These are phyloP conservation scores for Eragrostis curvula DNA, from an alignment of 176 grass and related monocot species.

Conservation along the genomic window DNA sequence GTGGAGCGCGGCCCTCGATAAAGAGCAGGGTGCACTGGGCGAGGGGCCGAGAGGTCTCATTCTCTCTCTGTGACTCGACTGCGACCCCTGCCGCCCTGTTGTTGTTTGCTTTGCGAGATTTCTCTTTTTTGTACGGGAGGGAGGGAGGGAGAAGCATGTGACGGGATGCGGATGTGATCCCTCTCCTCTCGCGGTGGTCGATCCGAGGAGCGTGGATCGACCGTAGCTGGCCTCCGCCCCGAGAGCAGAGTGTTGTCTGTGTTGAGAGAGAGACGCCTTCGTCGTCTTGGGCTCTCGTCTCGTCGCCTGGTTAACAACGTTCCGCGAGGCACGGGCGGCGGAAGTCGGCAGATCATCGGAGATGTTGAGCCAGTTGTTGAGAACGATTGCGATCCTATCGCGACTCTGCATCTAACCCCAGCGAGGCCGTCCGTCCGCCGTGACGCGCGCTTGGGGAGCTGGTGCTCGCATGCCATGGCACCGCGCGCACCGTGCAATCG, in stretches of 20 bases:
- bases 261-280: too few relatives aligned
- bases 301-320: too few relatives aligned
- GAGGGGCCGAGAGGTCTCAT: conserved; percentile 7
- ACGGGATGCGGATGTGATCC: background rate
- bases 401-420: background rate
- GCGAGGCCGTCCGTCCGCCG: too few relatives aligned
- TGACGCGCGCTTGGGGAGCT: background rate
- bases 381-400: background rate
- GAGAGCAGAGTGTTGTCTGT: background rate
- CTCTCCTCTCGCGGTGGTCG: background rate
- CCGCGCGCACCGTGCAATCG: too few relatives aligned
- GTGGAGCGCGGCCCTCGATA: conserved; percentile 40
- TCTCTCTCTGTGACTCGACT: background rate
- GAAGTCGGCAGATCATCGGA: too few relatives aligned
- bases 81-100: background rate
- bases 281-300: too few relatives aligned
- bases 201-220: conserved; percentile 26
- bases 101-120: background rate
- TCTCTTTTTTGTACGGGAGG: background rate
- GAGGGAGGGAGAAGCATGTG: background rate
- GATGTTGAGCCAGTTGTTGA: background rate
- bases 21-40: conserved; percentile 7
- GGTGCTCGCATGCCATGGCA: too few relatives aligned
- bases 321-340: too few relatives aligned
- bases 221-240: too few relatives aligned